Base-by-base conservation (phyloP, 164 flowering plant genomes). In the Vitis labrusca region DNA sequence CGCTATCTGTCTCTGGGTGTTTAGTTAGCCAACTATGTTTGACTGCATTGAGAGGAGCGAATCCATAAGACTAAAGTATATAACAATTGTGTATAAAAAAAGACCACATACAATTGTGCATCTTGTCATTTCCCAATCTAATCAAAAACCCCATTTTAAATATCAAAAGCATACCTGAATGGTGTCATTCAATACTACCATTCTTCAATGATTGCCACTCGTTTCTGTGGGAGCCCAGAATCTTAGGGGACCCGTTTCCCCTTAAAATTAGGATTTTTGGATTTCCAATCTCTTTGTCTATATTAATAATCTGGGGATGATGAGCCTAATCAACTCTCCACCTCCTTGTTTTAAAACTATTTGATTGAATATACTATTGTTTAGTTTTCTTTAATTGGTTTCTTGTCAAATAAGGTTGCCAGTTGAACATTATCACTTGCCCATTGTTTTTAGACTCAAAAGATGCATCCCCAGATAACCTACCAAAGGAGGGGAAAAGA, bases 131-230 rank as follows among this genome's bases (percentile, higher is more conserved):
- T 69, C 68, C 65, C 56, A 71, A 63, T 62, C 68, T 1, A 16
- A 69, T 53, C 52, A 55, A 49, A 63, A 49, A 50, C 48, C 9
- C 61, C 17, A 58, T 63, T 66, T 70, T 53, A 15, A 53, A 14
- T 55, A 64, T 19, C 29, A 50, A 19, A 73, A 73, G 59, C 66
- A 70, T 51, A 58, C 30, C 19, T 53, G 12, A 58, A 65, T 37
- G 50, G 65, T 66, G 62, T 37, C 29, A 73, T 78, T 70, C 52
- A 61, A 70, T 80, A 70, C 52, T 71, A 55, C 74, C 71, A 60
- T 37, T 64, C 75, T 64, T 74, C 79, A 82, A 83, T 81, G 77
- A 77, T 85, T 81, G 83, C 77, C 79, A 81, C 76, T 73, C 76
- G 70, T 70, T 77, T 37, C 48, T 68, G 57, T 67, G 76, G 74